Percentiles rank a stretch among this genome's conserved stretches.
Evolutionary conservation across 441 rosid species (phyloP).

Genomic region (Breynia disticha): DNA sequence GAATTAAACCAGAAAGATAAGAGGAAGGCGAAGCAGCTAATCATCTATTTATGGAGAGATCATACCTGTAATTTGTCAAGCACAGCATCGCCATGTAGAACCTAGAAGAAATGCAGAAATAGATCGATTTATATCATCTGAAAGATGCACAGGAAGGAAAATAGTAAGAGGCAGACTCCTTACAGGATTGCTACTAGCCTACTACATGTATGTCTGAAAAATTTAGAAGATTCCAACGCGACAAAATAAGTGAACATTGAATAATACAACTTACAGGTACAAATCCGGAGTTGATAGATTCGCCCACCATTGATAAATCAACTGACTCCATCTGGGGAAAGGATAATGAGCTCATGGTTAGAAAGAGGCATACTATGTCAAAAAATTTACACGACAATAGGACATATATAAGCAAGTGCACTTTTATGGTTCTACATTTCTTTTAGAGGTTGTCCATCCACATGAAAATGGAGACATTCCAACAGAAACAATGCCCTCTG

Average conservation of each 20-base stretch:
- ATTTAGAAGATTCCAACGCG: slow-evolving; percentile 1
- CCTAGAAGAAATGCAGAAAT: slow-evolving; percentile 32
- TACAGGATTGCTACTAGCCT: too few species aligned
- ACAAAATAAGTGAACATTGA: neutral
- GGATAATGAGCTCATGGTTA: neutral
- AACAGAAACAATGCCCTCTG: slow-evolving; percentile 85
- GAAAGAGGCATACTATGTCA: too few species aligned
- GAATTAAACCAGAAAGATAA: neutral
- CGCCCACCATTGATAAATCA: slow-evolving; percentile 50
- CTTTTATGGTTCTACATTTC: slow-evolving; percentile 51
- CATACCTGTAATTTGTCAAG: slow-evolving; percentile 62
- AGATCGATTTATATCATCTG: neutral
- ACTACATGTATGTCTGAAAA: neutral
- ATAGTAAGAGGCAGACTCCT: too few species aligned
- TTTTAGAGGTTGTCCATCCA: slow-evolving; percentile 70
- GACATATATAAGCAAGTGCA: slow-evolving; percentile 10
- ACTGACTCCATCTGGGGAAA: slow-evolving; percentile 54
- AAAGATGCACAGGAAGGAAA: neutral
- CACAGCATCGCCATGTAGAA: slow-evolving; percentile 95
- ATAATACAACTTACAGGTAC: slow-evolving; percentile 61
- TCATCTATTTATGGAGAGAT: slow-evolving; percentile 8
- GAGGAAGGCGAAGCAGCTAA: neutral
- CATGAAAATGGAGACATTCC: slow-evolving; percentile 90
- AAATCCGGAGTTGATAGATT: slow-evolving; percentile 71
- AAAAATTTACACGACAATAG: too few species aligned